Percentiles rank a stretch among this genome's conserved stretches.
phyloP scores from a whole-genome alignment of 2,329 filamentous ascomycete species.

The Nothophaeocryptopus gaeumannii region DNA sequence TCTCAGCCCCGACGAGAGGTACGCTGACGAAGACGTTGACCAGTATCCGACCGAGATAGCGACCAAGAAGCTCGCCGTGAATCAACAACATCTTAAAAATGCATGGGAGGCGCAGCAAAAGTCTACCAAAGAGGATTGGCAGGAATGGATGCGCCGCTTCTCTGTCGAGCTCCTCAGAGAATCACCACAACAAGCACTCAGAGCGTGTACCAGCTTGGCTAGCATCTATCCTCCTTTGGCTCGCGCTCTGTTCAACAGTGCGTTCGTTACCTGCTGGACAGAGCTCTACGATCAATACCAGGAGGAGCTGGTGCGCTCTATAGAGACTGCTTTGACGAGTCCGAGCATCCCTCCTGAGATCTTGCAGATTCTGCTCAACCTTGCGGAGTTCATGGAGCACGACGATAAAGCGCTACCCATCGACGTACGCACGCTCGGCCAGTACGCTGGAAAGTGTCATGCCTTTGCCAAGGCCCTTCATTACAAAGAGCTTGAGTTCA shows the following conservation, averaged over 20 bases:
- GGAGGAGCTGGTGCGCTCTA: slow-evolving; percentile 91
- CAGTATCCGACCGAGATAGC: slow-evolving; percentile 77
- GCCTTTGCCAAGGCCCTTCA: slow-evolving; percentile 97
- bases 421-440: slow-evolving; percentile 88
- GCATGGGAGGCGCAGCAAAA: slow-evolving; percentile 97
- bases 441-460: slow-evolving; percentile 94
- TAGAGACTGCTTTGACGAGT: slow-evolving; percentile 92
- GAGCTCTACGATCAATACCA: slow-evolving; percentile 96
- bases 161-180: slow-evolving; percentile 93
- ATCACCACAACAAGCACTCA: slow-evolving; percentile 89
- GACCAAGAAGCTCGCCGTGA: slow-evolving; percentile 93
- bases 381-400: slow-evolving; percentile 99
- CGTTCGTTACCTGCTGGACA: slow-evolving; percentile 98
- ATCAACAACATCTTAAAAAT: slow-evolving; percentile 92
- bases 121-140: slow-evolving; percentile 97
- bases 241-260: slow-evolving; percentile 94
- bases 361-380: slow-evolving; percentile 85
- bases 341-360: slow-evolving; percentile 95
- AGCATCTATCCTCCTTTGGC: slow-evolving; percentile 89
- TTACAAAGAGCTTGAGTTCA: slow-evolving; percentile 97
- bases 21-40: slow-evolving; percentile 68
- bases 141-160: slow-evolving; percentile 96
- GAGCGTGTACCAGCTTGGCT: slow-evolving; percentile 87
- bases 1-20: slow-evolving; percentile 79
- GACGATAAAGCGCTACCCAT: slow-evolving; percentile 98